Base-by-base conservation (phyloP, 371 early-diverging fungal genomes). In the Mortierella sp. region DNA sequence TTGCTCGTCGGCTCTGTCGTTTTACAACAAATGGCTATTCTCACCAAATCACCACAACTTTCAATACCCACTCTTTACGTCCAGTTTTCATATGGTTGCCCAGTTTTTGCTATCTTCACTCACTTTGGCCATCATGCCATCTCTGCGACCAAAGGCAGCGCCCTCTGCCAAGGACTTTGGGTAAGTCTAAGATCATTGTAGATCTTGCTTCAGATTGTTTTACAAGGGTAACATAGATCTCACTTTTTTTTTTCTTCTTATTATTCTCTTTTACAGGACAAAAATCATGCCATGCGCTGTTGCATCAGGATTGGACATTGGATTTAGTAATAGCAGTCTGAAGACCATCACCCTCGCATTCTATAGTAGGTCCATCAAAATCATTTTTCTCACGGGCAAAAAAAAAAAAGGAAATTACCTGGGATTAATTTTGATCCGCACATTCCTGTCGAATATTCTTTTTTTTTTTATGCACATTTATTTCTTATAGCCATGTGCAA, bases 11-110 rank as follows among this genome's bases (percentile, higher is more conserved):
- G 78, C 89, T 11, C 85, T 97, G 49, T 91, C 92, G 18, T 87
- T 96, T 11, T 96, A 94, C 87, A 97, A 97, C 90, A 95, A 94
- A 75, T 95, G 94, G 95, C 88, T 96, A 78, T 95, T 96, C 85
- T 92, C 94, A 52, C 83, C 86, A 37, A 85, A 88, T 1, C 90
- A 93, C 73, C 89, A 93, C 75, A 88, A 92, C 77, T 95, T 96
- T 77, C 88, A 84, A 60, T 95, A 90, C 68, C 96, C 96, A 40
- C 86, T 97, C 5, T 93, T 96, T 78, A 93, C 93, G 24, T 91
- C 94, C 57, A 88, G 89, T 65, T 75, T 93, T 16, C 93, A 94
- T 62, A 93, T 93, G 93, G 85, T 92, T 28, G 91, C 91, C 4
- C 94, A 94, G 68, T 93, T 92, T 64, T 22, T 80, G 18, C 87